Evolutionary conservation across 371 early-diverging fungal genomes (phyloP).

Genomic region (Chytridiales sp.): DNA sequence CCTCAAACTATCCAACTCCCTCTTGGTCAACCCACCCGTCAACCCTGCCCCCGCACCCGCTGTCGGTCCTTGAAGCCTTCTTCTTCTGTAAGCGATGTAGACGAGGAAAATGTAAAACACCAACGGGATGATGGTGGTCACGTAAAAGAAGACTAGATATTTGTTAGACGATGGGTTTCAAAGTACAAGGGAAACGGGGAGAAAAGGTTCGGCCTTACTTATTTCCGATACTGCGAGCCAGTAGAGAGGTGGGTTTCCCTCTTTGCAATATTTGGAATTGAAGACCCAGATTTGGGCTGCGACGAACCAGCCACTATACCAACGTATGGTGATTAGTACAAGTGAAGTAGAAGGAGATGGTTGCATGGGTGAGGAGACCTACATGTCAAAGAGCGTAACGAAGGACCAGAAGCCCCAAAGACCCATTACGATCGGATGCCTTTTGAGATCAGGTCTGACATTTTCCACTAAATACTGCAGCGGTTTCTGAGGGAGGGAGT

Average conservation of each 20-base stretch:
- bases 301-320: conserved; percentile 24
- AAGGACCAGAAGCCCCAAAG: conserved; percentile 27
- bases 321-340: background rate
- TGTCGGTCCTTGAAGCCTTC: conserved; percentile 3
- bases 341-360: too few species aligned
- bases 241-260: conserved; percentile 19
- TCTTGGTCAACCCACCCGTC: conserved; percentile 27
- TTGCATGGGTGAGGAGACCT: too few species aligned
- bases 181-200: too few species aligned
- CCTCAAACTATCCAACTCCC: conserved; percentile 24
- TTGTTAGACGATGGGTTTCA: too few species aligned
- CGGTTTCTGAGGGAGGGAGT: conserved; percentile 29
- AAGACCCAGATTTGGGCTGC: conserved; percentile 30
- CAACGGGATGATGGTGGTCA: conserved; percentile 24
- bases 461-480: conserved; percentile 28
- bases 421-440: conserved; percentile 11
- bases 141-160: conserved; percentile 25
- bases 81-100: conserved; percentile 3
- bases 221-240: conserved; percentile 32
- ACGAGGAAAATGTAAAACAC: conserved; percentile 26
- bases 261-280: conserved; percentile 10
- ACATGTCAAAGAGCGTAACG: conserved; percentile 31
- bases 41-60: conserved; percentile 28
- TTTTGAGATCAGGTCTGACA: conserved; percentile 19
- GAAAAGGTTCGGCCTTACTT: background rate